phyloP scores from a whole-genome alignment of 768 basidiomycete species.

The Boletus insuetus region DNA sequence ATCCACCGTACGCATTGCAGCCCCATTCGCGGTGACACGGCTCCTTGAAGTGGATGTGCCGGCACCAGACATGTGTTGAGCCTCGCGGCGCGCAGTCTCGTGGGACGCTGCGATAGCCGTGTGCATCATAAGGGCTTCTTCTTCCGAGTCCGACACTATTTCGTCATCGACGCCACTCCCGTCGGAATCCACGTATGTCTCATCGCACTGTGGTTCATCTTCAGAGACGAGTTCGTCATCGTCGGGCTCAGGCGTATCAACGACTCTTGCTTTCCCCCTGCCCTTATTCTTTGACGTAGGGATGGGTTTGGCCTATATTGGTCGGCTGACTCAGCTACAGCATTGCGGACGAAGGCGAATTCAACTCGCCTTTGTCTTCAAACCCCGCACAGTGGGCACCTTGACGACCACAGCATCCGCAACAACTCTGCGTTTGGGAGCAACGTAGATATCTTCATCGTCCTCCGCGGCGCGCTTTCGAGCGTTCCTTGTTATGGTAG shows the following conservation, averaged over 20 bases:
- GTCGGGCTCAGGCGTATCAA: conserved; percentile 26
- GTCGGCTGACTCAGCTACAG: conserved; percentile 14
- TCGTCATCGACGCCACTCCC: conserved; percentile 61
- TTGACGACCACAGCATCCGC: conserved; percentile 25
- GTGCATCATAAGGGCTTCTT: conserved; percentile 47
- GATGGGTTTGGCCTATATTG: conserved; percentile 7
- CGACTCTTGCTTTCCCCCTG: conserved; percentile 28
- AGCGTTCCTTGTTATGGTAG: conserved; percentile 9
- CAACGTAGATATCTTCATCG: conserved; percentile 23
- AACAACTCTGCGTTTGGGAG: conserved; percentile 35
- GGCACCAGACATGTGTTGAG: conserved; percentile 29
- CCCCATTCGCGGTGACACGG: conserved; percentile 40
- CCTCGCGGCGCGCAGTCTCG: conserved; percentile 32
- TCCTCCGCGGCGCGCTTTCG: conserved; percentile 37
- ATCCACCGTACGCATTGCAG: neutral
- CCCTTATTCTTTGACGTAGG: conserved; percentile 16
- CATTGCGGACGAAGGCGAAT: conserved; percentile 3
- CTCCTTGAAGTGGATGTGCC: conserved; percentile 36
- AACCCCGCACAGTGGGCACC: conserved; percentile 4
- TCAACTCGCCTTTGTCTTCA: conserved; percentile 26
- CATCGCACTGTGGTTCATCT: conserved; percentile 40
- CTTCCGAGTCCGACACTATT: conserved; percentile 36
- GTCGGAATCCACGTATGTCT: conserved; percentile 48
- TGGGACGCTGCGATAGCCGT: conserved; percentile 58
- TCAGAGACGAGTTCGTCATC: conserved; percentile 34